Evolutionary conservation across 495 filamentous ascomycete genomes (phyloP), one percentile per base, ranked within the genome.

Genomic region (Talaromyces proteolyticus): DNA sequence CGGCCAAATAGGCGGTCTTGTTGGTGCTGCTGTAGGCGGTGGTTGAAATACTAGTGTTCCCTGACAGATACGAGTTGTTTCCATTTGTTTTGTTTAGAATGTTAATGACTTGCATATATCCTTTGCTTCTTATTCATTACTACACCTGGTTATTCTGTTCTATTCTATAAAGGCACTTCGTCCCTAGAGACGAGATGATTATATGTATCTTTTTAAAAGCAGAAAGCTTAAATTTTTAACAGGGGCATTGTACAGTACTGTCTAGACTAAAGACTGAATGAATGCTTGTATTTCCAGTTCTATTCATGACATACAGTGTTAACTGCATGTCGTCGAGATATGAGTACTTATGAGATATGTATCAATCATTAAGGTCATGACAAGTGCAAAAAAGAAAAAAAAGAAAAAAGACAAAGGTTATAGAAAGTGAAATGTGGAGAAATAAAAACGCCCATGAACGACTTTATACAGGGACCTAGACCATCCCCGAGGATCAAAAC

Each of bases 1-100:
- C 68, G 76, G 81, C 18, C 78, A 88, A 65, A 67, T 81, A 46
- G 86, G 75, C 48, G 80, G 73, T 18, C 55, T 71, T 6, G 70
- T 87, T 45, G 81, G 75, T 4, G 67, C 67, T 20, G 65, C 69
- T 38, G 76, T 84, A 18, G n/a, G n/a, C n/a, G 47, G 47, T 50
- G 51, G 21, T 44, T 57, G 38, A 55, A 48, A 11, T 29, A n/a
- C n/a, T n/a, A n/a, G n/a, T n/a, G n/a, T n/a, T n/a, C n/a, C n/a
- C n/a, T n/a, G n/a, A n/a, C n/a, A n/a, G n/a, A n/a, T n/a, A n/a
- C n/a, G n/a, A n/a, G n/a, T 56, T 61, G 58, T 34, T 34, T 38
- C 62, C 52, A 56, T 44, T 42, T 49, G 0, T 46, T 38, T 19
- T 29, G 6, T 21, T 6, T 43, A 42, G 16, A 18, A 19, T 14